Base-by-base conservation (phyloP, 306 rosid genomes). In the Rubus idaeus region DNA sequence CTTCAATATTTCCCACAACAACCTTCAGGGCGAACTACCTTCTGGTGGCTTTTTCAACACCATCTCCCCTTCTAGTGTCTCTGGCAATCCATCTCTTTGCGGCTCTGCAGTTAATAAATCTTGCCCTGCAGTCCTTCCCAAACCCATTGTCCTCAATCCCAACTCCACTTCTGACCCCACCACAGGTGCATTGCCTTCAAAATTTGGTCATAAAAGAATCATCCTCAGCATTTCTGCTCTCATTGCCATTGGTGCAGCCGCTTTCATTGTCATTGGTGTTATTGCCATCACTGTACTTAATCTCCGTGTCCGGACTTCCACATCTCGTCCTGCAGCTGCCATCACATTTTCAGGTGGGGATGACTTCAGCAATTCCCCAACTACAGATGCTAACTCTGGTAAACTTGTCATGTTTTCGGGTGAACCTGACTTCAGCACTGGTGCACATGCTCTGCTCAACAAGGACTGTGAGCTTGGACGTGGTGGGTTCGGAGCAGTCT, bases 381-480 rank as follows among this genome's bases (percentile, higher is more conserved):
- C 96, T 21, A 92, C 99, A 21, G 98, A 92, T 77, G 95, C 93
- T 76, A 92, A 89, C 81, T 96, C 99, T 53, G 99, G 99, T 77
- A 96, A 96, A 86, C 98, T 96, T 42, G 96, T 96, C 81, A 92
- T 96, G 99, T 96, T 96, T 86, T 92, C 99, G 1, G 99, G 99
- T 10, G 99, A 91, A 52, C 98, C 96, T 14, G 99, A 92, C 75
- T 92, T 96, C 87, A 92, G 96, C 84, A 88, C 94, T 3, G 96
- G 99, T 23, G 96, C 98, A 3, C 99, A 96, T 75, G 97, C 99
- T 73, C 87, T 96, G 68, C 98, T 96, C 80, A 96, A 92, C 80
- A 96, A 96, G 88, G 98, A 96, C 70, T 96, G 98, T 39, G 99
- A 96, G 89, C 99, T 96, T 68, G 99, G 99, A 21, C 97, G 98